These are phyloP conservation scores for Sisymbrium altissimum DNA, from an alignment of 345 rosid genomes.

Conservation along the genomic window DNA sequence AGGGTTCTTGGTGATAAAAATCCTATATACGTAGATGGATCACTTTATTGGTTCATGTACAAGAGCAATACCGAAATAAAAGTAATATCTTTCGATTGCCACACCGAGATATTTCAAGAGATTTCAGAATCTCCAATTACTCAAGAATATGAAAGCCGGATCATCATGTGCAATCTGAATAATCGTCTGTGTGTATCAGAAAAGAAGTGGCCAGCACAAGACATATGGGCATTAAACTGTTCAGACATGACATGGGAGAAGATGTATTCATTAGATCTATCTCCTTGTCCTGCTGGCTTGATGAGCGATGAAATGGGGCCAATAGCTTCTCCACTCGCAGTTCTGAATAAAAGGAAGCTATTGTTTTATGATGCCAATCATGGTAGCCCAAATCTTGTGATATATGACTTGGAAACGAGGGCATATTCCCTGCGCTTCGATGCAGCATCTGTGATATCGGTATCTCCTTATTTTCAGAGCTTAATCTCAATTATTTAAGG, in stretches of 20 bases:
- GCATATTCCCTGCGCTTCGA: not conserved
- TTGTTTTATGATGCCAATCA: not conserved
- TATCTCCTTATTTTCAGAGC: not conserved
- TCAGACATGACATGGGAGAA: not conserved
- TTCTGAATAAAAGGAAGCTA: not conserved
- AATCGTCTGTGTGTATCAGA: not conserved
- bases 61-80: not conserved
- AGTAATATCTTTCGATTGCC: not conserved
- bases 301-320: not conserved
- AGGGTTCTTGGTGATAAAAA: not conserved
- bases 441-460: not conserved
- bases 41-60: not conserved
- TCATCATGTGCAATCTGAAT: not conserved
- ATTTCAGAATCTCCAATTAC: not conserved
- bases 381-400: not conserved
- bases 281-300: not conserved
- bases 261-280: not conserved
- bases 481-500: not conserved
- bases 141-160: not conserved
- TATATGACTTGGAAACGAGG: not conserved
- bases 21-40: not conserved
- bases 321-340: not conserved
- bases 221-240: not conserved
- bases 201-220: not conserved
- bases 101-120: slow-evolving; percentile 1